Percentiles rank a stretch among this genome's conserved stretches.
phyloP scores from a whole-genome alignment of 2,329 filamentous ascomycete genomes.

The Venturia carpophila region DNA sequence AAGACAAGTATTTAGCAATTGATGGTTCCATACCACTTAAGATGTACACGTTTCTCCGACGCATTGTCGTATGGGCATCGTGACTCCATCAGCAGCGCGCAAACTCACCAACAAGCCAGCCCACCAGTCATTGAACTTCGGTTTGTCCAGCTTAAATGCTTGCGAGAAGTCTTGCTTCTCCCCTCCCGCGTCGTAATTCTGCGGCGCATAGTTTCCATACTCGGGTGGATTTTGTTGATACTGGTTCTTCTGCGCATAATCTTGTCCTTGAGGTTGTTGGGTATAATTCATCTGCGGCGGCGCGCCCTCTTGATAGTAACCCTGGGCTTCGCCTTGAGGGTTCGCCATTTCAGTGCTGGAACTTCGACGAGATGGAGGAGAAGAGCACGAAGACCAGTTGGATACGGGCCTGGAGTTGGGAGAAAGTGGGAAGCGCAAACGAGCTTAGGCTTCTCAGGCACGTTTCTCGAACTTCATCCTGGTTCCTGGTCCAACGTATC shows the following conservation, averaged over 20 bases:
- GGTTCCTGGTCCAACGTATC: too few relatives aligned
- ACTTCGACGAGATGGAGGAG: too few relatives aligned
- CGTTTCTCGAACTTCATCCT: neutral
- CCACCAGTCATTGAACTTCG: constrained; percentile 90
- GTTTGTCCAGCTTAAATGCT: constrained; percentile 70
- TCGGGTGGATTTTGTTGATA: constrained; percentile 20
- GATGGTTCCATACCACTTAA: neutral
- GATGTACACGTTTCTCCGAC: constrained; percentile 20
- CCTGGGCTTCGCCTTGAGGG: constrained; percentile 9
- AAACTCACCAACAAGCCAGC: constrained; percentile 62
- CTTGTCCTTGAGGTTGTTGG: constrained; percentile 4
- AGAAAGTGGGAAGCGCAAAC: neutral
- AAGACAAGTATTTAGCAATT: constrained; percentile 9
- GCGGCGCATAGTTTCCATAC: constrained; percentile 23
- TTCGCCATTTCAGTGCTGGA: constrained; percentile 3
- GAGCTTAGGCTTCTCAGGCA: neutral
- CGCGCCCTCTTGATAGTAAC: constrained; percentile 17
- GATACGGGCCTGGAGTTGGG: too few relatives aligned
- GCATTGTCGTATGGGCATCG: neutral
- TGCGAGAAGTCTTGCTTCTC: constrained; percentile 61
- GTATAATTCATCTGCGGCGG: neutral
- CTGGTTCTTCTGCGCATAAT: neutral
- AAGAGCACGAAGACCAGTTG: neutral
- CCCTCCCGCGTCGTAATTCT: constrained; percentile 25
- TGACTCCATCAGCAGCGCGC: neutral